Conservation (phyloP, 345 rosid genomes). For the Eucalyptus erythrocorys region DNA sequence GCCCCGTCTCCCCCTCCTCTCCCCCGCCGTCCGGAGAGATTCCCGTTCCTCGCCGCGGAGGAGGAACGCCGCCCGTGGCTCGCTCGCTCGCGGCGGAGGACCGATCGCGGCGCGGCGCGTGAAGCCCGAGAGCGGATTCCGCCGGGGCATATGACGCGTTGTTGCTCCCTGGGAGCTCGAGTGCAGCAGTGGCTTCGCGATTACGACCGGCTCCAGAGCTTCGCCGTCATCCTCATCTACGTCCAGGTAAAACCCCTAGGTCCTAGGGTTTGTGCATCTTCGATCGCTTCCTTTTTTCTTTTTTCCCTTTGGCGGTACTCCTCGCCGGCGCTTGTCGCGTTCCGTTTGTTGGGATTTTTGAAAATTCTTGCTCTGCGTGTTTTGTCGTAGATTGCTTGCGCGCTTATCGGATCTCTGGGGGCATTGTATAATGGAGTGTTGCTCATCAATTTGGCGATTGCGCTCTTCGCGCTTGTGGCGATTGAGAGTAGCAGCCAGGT, state of each 20-base stretch:
- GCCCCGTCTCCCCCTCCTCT: not conserved
- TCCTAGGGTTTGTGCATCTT: not conserved
- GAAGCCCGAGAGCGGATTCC: not conserved
- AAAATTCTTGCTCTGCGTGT: not conserved
- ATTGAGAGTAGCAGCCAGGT: conserved; percentile 81
- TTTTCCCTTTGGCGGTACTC: not conserved
- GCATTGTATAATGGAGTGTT: conserved; percentile 82
- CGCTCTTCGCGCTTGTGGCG: conserved; percentile 80
- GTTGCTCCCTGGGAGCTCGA: conserved; percentile 26
- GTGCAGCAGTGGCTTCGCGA: conserved; percentile 53
- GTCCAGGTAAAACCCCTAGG: conserved; percentile 35
- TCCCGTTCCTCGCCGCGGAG: not conserved
- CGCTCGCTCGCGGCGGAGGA: not conserved
- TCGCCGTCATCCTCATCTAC: conserved; percentile 72
- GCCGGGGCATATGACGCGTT: not conserved
- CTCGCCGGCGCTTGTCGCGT: not conserved
- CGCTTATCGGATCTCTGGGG: conserved; percentile 79
- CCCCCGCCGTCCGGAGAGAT: not conserved
- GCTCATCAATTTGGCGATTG: conserved; percentile 55
- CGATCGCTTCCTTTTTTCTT: not conserved
- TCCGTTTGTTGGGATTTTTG: not conserved
- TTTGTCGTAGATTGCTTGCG: conserved; percentile 54
- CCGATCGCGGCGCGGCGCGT: not conserved
- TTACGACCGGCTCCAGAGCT: conserved; percentile 53
- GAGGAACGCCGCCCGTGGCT: not conserved